Percentiles rank a stretch among this genome's conserved stretches.
phyloP scores from a whole-genome alignment of 768 basidiomycete species.

The Naganishia randhawae region DNA sequence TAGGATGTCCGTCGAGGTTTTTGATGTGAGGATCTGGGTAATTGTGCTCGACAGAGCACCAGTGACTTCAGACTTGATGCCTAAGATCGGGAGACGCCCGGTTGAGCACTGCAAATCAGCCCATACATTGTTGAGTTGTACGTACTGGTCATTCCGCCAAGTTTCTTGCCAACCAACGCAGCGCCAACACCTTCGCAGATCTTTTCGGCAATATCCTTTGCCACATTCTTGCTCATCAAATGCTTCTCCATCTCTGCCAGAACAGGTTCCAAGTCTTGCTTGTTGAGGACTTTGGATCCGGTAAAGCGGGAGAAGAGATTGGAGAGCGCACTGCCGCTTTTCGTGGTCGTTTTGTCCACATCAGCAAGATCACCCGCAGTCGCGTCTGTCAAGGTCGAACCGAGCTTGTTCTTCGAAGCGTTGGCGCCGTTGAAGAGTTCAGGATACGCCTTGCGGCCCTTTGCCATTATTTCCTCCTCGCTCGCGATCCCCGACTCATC shows the following conservation, averaged over 20 bases:
- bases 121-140: slow-evolving; percentile 2
- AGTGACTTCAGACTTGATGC: slow-evolving; percentile 77
- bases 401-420: not conserved
- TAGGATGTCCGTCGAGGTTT: slow-evolving; percentile 92
- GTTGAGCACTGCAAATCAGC: slow-evolving; percentile 2
- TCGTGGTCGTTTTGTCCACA: not conserved
- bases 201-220: slow-evolving; percentile 88
- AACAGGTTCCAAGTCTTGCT: slow-evolving; percentile 79
- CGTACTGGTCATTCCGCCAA: slow-evolving; percentile 83
- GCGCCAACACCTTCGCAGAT: slow-evolving; percentile 92
- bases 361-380: not conserved
- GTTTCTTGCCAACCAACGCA: slow-evolving; percentile 80
- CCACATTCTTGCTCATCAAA: slow-evolving; percentile 98
- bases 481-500: slow-evolving; percentile 37
- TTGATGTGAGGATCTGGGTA: slow-evolving; percentile 90
- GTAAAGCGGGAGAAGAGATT: slow-evolving; percentile 77
- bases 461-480: slow-evolving; percentile 49
- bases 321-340: slow-evolving; percentile 10
- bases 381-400: not conserved
- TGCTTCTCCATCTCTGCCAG: slow-evolving; percentile 94
- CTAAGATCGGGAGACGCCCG: slow-evolving; percentile 53
- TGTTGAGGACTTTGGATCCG: slow-evolving; percentile 71
- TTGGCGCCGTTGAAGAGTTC: not conserved
- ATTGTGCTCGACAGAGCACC: slow-evolving; percentile 76
- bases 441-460: slow-evolving; percentile 28